phyloP scores from a whole-genome alignment of 2,329 filamentous ascomycete genomes.

The Phyllosticta paracitricarpa region DNA sequence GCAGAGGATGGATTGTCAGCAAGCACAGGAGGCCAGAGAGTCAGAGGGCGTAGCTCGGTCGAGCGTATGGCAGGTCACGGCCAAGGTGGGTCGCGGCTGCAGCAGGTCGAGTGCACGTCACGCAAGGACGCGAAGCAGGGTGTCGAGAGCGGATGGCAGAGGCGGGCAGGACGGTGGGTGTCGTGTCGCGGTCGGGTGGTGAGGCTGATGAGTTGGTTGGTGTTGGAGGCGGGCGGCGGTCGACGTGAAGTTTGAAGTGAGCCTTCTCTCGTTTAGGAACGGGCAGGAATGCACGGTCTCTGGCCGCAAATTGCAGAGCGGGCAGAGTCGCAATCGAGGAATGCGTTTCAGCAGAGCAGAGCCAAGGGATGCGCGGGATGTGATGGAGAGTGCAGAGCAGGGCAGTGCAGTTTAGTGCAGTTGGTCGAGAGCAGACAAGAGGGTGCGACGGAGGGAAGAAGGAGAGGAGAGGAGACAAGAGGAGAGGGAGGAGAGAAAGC shows the following conservation, averaged over 20 bases:
- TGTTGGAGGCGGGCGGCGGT: slow-evolving; percentile 12
- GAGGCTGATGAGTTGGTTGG: slow-evolving; percentile 8
- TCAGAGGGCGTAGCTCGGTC: slow-evolving; percentile 16
- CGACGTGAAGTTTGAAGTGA: slow-evolving; percentile 13
- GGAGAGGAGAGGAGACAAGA: neutral
- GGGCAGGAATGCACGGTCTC: slow-evolving; percentile 12
- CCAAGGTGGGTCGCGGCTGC: slow-evolving; percentile 19
- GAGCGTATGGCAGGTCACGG: slow-evolving; percentile 23
- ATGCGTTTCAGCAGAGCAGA: slow-evolving; percentile 9
- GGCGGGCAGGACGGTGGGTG: slow-evolving; percentile 1
- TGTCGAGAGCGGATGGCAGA: neutral
- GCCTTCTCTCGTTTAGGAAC: slow-evolving; percentile 14
- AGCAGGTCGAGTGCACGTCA: slow-evolving; percentile 8
- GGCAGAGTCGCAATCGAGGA: slow-evolving; percentile 6
- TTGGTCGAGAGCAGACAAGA: neutral
- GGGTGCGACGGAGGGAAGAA: neutral
- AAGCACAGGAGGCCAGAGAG: slow-evolving; percentile 19
- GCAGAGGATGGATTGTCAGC: slow-evolving; percentile 8
- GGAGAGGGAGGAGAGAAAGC: neutral
- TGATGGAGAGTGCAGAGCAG: neutral
- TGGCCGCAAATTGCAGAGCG: slow-evolving; percentile 11
- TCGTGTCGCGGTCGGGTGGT: slow-evolving; percentile 6
- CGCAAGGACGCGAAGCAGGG: slow-evolving; percentile 1
- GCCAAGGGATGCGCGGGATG: slow-evolving; percentile 4
- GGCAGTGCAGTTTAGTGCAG: slow-evolving; percentile 2